Evolutionary conservation across 306 rosid species (phyloP).

Genomic region (Sicyos baderoa): DNA sequence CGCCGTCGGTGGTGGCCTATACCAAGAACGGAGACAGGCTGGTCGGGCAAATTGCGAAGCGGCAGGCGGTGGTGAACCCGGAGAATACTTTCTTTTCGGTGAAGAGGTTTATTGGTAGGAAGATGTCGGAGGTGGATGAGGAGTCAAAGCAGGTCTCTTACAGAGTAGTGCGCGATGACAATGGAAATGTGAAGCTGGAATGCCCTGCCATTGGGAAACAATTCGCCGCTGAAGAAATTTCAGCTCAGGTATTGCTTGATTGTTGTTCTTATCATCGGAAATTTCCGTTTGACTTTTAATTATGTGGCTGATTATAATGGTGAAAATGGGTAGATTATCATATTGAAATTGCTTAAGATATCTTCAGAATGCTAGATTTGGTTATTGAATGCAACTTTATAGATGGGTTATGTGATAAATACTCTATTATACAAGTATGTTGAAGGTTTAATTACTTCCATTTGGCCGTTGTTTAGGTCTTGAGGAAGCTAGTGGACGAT

Average conservation of each 20-base stretch:
- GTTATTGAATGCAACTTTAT: background rate
- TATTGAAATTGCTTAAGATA: background rate
- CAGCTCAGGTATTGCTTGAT: constrained; percentile 61
- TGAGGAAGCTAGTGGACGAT: constrained; percentile 95
- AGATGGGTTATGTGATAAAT: background rate
- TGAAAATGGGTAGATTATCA: background rate
- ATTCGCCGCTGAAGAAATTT: constrained; percentile 82
- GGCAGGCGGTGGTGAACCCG: constrained; percentile 85
- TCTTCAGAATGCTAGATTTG: background rate
- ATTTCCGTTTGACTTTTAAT: background rate
- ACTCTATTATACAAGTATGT: background rate
- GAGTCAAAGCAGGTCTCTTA: constrained; percentile 87
- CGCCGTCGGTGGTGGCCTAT: constrained; percentile 90
- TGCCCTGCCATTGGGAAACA: constrained; percentile 75
- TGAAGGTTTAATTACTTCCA: background rate
- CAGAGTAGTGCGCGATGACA: constrained; percentile 63
- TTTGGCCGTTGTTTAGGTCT: constrained; percentile 34
- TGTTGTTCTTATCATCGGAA: background rate
- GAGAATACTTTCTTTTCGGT: constrained; percentile 84
- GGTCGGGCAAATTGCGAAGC: constrained; percentile 84
- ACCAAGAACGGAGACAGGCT: constrained; percentile 77
- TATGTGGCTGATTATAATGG: background rate
- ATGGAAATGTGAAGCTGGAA: constrained; percentile 77
- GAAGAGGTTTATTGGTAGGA: constrained; percentile 82
- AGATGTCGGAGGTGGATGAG: constrained; percentile 86